These are phyloP conservation scores for Penicillium maclennaniae DNA, from an alignment of 495 filamentous ascomycete species.

Conservation along the genomic window DNA sequence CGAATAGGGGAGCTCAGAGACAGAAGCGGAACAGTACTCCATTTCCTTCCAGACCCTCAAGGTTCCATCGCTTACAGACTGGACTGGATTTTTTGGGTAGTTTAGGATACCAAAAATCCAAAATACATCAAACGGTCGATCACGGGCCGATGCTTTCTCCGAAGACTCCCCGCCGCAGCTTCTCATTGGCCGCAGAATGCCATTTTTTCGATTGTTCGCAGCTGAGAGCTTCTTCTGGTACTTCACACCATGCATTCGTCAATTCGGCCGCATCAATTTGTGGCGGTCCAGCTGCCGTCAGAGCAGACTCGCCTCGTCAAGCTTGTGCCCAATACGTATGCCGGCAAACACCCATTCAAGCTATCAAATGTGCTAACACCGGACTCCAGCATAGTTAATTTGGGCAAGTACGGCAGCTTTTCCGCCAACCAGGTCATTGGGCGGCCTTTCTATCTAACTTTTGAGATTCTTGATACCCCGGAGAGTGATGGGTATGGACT, in stretches of 20 bases:
- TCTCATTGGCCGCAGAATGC: constrained; percentile 15
- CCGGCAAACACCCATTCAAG: constrained; percentile 11
- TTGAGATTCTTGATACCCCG: constrained; percentile 71
- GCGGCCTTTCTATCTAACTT: constrained; percentile 86
- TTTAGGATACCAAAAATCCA: not conserved
- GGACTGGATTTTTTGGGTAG: too few species aligned
- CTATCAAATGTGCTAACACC: constrained; percentile 14
- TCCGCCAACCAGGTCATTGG: constrained; percentile 80
- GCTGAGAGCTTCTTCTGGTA: not conserved
- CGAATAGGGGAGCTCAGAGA: too few species aligned
- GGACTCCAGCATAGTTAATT: constrained; percentile 63
- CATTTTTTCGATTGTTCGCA: not conserved
- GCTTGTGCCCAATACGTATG: constrained; percentile 74
- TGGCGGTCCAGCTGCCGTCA: constrained; percentile 65
- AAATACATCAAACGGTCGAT: not conserved
- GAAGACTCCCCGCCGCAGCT: not conserved
- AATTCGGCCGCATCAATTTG: constrained; percentile 60
- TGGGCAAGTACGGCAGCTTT: constrained; percentile 89
- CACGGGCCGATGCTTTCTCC: constrained; percentile 1
- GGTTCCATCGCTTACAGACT: too few species aligned
- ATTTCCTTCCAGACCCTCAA: too few species aligned
- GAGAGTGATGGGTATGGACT: constrained; percentile 58
- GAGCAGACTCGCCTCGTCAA: constrained; percentile 59
- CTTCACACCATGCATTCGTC: constrained; percentile 39
- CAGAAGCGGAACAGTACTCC: too few species aligned